These are phyloP conservation scores for Porodaedalea pini DNA, from an alignment of 1,284 basidiomycete species.

Conservation along the genomic window DNA sequence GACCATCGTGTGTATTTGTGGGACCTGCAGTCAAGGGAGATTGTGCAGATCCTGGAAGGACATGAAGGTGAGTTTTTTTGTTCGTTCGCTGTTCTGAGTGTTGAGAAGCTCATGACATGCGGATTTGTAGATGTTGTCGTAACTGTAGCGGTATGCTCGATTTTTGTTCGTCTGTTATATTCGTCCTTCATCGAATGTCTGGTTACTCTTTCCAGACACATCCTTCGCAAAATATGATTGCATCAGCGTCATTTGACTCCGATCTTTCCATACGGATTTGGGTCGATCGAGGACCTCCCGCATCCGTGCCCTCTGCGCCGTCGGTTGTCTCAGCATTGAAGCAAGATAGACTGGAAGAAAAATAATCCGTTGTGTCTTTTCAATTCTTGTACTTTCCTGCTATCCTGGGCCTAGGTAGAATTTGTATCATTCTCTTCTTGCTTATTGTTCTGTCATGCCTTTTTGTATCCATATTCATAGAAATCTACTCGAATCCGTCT, in stretches of 20 bases:
- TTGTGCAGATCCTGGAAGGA: constrained; percentile 75
- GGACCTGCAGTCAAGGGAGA: constrained; percentile 85
- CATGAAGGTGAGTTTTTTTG: constrained; percentile 55
- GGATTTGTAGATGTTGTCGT: constrained; percentile 61
- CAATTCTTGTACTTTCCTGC: not conserved
- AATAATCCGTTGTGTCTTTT: not conserved
- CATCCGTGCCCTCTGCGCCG: not conserved
- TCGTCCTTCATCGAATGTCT: not conserved
- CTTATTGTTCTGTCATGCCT: too few relatives aligned
- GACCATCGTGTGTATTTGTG: constrained; percentile 87
- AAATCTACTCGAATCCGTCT: too few relatives aligned
- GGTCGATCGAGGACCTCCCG: constrained; percentile 46
- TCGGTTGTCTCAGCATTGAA: not conserved
- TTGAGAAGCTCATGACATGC: not conserved
- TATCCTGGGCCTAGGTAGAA: not conserved
- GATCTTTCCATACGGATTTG: constrained; percentile 79
- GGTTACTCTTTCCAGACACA: constrained; percentile 53
- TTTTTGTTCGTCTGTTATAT: not conserved
- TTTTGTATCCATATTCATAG: too few relatives aligned
- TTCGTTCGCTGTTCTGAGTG: not conserved
- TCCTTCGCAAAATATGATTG: constrained; percentile 79
- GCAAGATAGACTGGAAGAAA: not conserved
- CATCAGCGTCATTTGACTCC: constrained; percentile 77
- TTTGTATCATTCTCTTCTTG: too few relatives aligned
- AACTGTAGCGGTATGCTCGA: constrained; percentile 57